phyloP scores from a whole-genome alignment of 768 basidiomycete species.

The Naganishia kalamii region DNA sequence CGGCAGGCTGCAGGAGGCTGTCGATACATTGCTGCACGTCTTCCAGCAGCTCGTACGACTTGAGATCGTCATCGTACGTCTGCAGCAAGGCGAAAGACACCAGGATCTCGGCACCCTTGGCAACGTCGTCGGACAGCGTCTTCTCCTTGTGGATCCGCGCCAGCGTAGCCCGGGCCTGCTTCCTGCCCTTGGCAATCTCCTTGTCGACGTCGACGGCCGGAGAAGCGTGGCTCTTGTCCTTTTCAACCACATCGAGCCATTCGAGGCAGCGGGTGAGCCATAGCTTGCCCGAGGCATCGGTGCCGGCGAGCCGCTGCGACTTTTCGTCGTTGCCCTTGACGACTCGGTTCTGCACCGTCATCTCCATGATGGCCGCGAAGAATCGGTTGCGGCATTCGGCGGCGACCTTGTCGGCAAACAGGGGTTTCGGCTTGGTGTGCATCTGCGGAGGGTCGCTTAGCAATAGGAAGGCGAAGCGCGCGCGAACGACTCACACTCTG shows the following conservation, averaged over 20 bases:
- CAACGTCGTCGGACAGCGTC: constrained; percentile 50
- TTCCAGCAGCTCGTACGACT: constrained; percentile 60
- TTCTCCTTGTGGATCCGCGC: constrained; percentile 34
- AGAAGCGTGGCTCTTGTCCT: constrained; percentile 63
- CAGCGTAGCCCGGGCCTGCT: constrained; percentile 49
- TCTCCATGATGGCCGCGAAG: constrained; percentile 65
- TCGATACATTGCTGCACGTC: constrained; percentile 38
- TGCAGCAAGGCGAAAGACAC: constrained; percentile 65
- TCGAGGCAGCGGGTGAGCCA: constrained; percentile 68
- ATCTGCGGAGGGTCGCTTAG: constrained; percentile 50
- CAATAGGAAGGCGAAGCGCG: background rate
- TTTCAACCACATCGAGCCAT: constrained; percentile 51
- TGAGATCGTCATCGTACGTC: constrained; percentile 62
- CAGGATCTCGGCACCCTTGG: constrained; percentile 66
- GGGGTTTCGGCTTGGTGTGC: constrained; percentile 58
- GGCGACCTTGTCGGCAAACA: constrained; percentile 67
- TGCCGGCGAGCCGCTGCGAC: constrained; percentile 55
- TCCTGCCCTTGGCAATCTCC: constrained; percentile 53
- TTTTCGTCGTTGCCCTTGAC: constrained; percentile 59
- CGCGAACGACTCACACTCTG: constrained; percentile 53
- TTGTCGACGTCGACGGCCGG: constrained; percentile 55
- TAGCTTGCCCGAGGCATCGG: constrained; percentile 65
- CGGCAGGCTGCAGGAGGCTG: constrained; percentile 38
- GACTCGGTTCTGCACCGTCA: constrained; percentile 56
- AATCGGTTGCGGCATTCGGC: constrained; percentile 63